Evolutionary conservation across 2,329 filamentous ascomycete species (phyloP), one percentile per base, ranked within the genome.

Genomic region (Cryoendolithus antarcticus): DNA sequence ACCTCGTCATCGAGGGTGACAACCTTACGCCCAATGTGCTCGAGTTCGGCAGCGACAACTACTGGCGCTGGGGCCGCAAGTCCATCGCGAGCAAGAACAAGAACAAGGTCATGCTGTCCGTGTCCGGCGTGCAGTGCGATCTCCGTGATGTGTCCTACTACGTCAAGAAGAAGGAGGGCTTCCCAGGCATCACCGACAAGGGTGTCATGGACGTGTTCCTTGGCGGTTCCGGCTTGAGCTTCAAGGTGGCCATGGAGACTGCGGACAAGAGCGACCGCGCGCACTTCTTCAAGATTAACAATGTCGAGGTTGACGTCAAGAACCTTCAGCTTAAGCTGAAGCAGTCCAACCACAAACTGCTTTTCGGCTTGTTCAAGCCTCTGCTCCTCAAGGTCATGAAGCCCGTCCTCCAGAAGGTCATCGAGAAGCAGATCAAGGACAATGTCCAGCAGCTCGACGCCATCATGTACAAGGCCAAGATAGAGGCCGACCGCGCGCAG

Each of bases 201-300:
- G 91, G 91, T 67, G 71, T 96, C 27, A 79, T 82, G 64, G 88
- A 96, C 58, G 78, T 98, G 52, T 76, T 86, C 56, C 74, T 98
- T 39, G 84, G 82, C 19, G 91, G 88, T 24, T 75, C 82, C 32
- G 91, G 91, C 29, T 80, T 98, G 60, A 82, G 81, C 54, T 94
- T 96, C 74, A 88, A 86, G 63, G 77, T 96, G 57, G 84, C 86
- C 58, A 73, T 94, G 51, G 84, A 88, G 41, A 88, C 80, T 34
- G 80, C 85, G 2, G 78, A 89, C 38, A 75, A 80, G 57, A 70
- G 69, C 12, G 86, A 94, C 54, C 67, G 70, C 24, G 76, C 83
- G 53, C 78, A 91, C 61, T 91, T 93, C 65, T 89, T 96, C 75
- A 95, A 94, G 74, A 74, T 96, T 44, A 86, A 93, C 56, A 88